Conservation (phyloP, 2,329 filamentous ascomycete genomes). For the Penicillium sp. region DNA sequence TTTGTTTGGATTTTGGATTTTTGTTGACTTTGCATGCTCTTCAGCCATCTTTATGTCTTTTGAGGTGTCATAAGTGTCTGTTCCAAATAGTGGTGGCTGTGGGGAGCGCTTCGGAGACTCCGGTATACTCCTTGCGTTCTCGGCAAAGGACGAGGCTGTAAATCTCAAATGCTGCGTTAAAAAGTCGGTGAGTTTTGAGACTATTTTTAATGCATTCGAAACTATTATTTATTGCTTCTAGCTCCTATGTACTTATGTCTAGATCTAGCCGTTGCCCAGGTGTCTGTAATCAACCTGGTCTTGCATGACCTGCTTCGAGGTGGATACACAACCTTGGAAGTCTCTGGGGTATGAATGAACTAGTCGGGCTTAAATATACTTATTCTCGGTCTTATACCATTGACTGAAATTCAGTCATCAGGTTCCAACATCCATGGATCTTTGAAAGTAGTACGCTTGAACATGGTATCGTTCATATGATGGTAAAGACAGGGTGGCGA, state of each 20-base stretch:
- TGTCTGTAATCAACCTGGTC: no score
- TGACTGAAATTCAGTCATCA: no score
- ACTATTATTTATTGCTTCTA: not conserved
- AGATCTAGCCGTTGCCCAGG: not conserved
- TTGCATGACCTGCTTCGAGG: not conserved
- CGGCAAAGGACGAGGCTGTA: not conserved
- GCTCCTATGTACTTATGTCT: not conserved
- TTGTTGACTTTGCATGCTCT: not conserved
- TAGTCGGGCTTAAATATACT: no score
- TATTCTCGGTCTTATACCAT: no score
- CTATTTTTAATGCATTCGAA: not conserved
- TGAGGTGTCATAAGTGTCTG: not conserved
- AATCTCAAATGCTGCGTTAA: not conserved
- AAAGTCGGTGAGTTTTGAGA: not conserved
- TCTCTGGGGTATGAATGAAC: no score
- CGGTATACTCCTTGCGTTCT: not conserved
- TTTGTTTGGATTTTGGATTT: not conserved
- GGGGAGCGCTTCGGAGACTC: not conserved
- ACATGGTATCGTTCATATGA: no score
- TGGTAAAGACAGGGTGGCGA: no score
- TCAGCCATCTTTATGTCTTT: not conserved
- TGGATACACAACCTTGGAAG: no score
- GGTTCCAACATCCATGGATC: no score
- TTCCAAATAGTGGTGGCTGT: not conserved
- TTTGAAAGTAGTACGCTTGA: no score